phyloP scores from a whole-genome alignment of 768 basidiomycete genomes.

The Russula virescens region DNA sequence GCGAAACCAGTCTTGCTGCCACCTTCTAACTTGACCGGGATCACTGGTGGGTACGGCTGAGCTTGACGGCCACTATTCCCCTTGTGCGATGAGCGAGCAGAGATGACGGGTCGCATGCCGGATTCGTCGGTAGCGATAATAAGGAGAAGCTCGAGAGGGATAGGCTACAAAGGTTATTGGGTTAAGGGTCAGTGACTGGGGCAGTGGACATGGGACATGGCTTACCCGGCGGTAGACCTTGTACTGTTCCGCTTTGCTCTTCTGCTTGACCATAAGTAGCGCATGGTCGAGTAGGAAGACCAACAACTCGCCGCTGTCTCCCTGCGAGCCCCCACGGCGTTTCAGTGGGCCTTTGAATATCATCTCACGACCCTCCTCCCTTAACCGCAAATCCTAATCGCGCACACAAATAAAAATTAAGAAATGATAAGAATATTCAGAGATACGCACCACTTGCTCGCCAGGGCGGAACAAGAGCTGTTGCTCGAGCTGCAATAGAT shows the following conservation, averaged over 20 bases:
- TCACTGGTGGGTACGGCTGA: slow-evolving; percentile 40
- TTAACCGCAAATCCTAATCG: slow-evolving; percentile 71
- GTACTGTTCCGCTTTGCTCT: slow-evolving; percentile 86
- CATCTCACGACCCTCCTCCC: slow-evolving; percentile 85
- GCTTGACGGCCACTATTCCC: slow-evolving; percentile 36
- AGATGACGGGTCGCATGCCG: slow-evolving; percentile 26
- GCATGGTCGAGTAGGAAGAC: slow-evolving; percentile 98
- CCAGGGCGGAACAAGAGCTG: slow-evolving; percentile 87
- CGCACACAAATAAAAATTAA: neutral
- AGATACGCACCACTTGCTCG: slow-evolving; percentile 72
- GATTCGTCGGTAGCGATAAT: slow-evolving; percentile 73
- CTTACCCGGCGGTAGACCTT: slow-evolving; percentile 90
- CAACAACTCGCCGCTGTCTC: slow-evolving; percentile 82
- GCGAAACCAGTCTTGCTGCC: slow-evolving; percentile 80
- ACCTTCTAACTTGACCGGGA: slow-evolving; percentile 42
- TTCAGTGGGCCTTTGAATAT: slow-evolving; percentile 88
- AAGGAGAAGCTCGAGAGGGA: slow-evolving; percentile 88
- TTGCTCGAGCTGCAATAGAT: slow-evolving; percentile 86
- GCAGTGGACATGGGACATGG: slow-evolving; percentile 13
- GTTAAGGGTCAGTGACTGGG: neutral
- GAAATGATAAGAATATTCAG: neutral
- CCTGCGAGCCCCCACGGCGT: slow-evolving; percentile 65
- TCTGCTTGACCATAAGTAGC: slow-evolving; percentile 88
- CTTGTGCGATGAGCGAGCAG: slow-evolving; percentile 39
- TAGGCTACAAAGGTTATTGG: slow-evolving; percentile 53